Evolutionary conservation across 768 basidiomycete species (phyloP).

Genomic region (Crucibulum laeve): DNA sequence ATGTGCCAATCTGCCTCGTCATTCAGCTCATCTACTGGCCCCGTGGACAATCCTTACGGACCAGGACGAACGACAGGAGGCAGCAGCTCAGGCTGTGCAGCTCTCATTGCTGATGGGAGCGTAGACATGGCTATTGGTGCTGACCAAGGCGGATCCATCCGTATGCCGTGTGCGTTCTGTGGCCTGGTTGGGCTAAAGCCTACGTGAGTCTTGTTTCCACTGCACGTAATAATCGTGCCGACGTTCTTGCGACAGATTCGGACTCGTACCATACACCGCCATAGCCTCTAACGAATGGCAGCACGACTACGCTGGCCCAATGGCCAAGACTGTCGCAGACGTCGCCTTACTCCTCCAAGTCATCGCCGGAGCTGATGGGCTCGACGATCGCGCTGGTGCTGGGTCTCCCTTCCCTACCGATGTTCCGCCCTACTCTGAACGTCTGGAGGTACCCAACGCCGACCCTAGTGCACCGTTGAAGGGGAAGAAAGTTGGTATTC

Average conservation of each 20-base stretch:
- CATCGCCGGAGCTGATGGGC: constrained; percentile 38
- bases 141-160: constrained; percentile 42
- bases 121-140: constrained; percentile 43
- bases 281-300: constrained; percentile 34
- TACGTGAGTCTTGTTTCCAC: constrained; percentile 7
- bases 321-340: constrained; percentile 31
- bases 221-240: not conserved
- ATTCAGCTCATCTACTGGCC: constrained; percentile 22
- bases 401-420: constrained; percentile 12
- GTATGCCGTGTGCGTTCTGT: constrained; percentile 36
- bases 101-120: constrained; percentile 30
- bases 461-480: constrained; percentile 17
- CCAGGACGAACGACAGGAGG: constrained; percentile 37
- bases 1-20: constrained; percentile 19
- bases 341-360: constrained; percentile 35
- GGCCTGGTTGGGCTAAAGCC: constrained; percentile 32
- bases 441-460: constrained; percentile 24
- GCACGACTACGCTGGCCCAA: constrained; percentile 37
- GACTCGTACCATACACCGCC: constrained; percentile 42
- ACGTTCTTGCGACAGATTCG: constrained; percentile 23
- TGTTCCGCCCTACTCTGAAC: constrained; percentile 18
- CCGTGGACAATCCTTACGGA: constrained; percentile 39
- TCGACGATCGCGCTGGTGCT: constrained; percentile 32
- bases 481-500: constrained; percentile 34
- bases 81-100: constrained; percentile 38